phyloP scores from a whole-genome alignment of 2,329 filamentous ascomycete genomes.

The Fusarium ambrosium region DNA sequence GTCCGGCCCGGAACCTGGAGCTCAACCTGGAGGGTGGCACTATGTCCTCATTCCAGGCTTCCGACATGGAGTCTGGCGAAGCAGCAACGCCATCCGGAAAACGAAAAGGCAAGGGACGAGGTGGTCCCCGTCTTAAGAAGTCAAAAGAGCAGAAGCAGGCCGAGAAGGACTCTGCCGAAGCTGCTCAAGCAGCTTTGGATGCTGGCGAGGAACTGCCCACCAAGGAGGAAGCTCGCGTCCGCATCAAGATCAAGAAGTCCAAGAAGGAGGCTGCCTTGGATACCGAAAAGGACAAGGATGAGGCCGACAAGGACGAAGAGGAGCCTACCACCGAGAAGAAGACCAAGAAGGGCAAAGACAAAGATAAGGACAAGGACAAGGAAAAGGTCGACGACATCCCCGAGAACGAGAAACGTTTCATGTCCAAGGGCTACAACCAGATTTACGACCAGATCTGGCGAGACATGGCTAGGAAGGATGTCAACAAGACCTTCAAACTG shows the following conservation, averaged over 20 bases:
- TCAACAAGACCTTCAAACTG: constrained; percentile 91
- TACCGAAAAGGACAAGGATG: constrained; percentile 60
- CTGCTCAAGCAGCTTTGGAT: constrained; percentile 86
- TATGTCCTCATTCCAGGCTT: constrained; percentile 85
- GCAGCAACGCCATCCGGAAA: constrained; percentile 53
- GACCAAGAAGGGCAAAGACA: constrained; percentile 65
- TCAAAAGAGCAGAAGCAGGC: constrained; percentile 88
- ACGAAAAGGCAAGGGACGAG: constrained; percentile 63
- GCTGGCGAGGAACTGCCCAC: constrained; percentile 78
- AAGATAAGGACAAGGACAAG: constrained; percentile 64
- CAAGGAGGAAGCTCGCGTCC: constrained; percentile 71
- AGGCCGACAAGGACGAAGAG: constrained; percentile 59
- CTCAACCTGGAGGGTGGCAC: constrained; percentile 87
- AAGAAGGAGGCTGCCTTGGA: constrained; percentile 52
- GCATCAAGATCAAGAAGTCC: constrained; percentile 72
- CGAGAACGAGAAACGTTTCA: constrained; percentile 75
- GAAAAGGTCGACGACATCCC: constrained; percentile 65
- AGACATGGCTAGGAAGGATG: constrained; percentile 92
- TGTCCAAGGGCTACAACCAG: constrained; percentile 94
- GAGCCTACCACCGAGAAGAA: constrained; percentile 51
- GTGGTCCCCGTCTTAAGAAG: constrained; percentile 84
- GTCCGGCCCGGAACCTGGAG: constrained; percentile 76
- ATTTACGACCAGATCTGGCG: constrained; percentile 98
- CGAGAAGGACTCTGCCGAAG: constrained; percentile 86
- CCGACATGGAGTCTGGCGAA: constrained; percentile 65